phyloP scores from a whole-genome alignment of 192 early-diverging fungal genomes.

The Fimicolochytrium jonesii region DNA sequence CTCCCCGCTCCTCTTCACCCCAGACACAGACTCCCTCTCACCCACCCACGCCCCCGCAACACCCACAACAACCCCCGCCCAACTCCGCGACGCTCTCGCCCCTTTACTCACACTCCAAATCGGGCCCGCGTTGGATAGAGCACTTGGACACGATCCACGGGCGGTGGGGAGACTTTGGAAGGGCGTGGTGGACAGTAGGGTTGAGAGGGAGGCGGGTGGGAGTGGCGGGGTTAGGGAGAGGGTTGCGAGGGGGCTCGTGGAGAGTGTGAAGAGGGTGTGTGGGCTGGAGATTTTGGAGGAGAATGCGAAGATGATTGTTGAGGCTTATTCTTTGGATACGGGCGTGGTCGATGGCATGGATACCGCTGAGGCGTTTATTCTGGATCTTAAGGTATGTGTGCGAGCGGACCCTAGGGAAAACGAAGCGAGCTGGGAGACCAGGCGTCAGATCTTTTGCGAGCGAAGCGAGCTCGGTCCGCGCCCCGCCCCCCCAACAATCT shows the following conservation, averaged over 20 bases:
- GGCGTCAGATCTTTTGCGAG: too few species aligned
- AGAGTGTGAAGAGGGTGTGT: constrained; percentile 4
- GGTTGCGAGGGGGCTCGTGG: not conserved
- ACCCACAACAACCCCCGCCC: not conserved
- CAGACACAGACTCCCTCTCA: too few species aligned
- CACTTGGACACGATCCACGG: not conserved
- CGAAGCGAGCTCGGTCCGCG: not conserved
- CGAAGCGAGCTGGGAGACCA: too few species aligned
- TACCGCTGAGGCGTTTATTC: constrained; percentile 10
- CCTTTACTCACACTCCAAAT: constrained; percentile 9
- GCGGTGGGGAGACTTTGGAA: not conserved
- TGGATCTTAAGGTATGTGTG: constrained; percentile 15
- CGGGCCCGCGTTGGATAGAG: constrained; percentile 13
- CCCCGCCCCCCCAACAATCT: not conserved
- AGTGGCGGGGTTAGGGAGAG: not conserved
- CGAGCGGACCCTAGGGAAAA: too few species aligned
- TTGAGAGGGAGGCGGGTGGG: not conserved
- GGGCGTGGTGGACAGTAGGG: not conserved
- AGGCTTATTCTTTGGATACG: constrained; percentile 6
- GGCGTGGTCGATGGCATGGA: not conserved
- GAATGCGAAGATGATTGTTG: constrained; percentile 8
- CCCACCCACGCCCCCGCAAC: too few species aligned
- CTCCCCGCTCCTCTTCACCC: too few species aligned
- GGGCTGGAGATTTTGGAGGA: constrained; percentile 12
- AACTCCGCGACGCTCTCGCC: not conserved